phyloP scores from a whole-genome alignment of 1,284 basidiomycete genomes.

The Ustanciosporium gigantosporum region DNA sequence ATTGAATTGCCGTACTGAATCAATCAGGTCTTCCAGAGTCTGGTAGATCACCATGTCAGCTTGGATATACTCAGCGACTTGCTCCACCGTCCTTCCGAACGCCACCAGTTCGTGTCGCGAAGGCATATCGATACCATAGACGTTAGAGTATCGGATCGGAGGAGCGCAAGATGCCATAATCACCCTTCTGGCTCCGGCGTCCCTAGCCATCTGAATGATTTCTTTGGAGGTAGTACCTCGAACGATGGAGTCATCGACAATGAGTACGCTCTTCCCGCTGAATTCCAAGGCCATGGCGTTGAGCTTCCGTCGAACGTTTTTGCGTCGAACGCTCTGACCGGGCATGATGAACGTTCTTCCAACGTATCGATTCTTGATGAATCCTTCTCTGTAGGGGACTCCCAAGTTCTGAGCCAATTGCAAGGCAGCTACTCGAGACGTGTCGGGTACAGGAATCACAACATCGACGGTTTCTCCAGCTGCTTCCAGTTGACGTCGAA shows the following conservation, averaged over 20 bases:
- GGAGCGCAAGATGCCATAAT: conserved; percentile 97
- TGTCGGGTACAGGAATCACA: conserved; percentile 98
- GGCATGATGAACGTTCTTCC: conserved; percentile 99
- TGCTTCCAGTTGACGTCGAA: conserved; percentile 73
- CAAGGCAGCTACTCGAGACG: conserved; percentile 90
- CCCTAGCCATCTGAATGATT: conserved; percentile 99
- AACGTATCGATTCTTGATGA: conserved; percentile 98
- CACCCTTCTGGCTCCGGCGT: conserved; percentile 96
- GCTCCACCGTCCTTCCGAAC: conserved; percentile 74
- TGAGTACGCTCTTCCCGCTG: conserved; percentile 83
- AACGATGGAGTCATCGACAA: conserved; percentile 99
- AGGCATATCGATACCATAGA: conserved; percentile 99
- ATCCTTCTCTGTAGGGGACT: conserved; percentile 95
- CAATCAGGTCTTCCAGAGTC: conserved; percentile 84
- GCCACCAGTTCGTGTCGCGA: conserved; percentile 91
- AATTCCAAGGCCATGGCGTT: conserved; percentile 99
- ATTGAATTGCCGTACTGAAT: conserved; percentile 87
- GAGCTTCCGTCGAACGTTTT: conserved; percentile 92
- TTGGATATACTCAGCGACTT: conserved; percentile 83
- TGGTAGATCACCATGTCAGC: conserved; percentile 98
- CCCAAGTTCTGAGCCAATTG: conserved; percentile 88
- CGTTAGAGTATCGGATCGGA: conserved; percentile 91
- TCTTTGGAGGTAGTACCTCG: conserved; percentile 98
- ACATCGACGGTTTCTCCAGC: conserved; percentile 67
- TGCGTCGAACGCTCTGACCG: conserved; percentile 78